Conservation (phyloP, 164 flowering plant genomes). For the Brasenia schreberi region DNA sequence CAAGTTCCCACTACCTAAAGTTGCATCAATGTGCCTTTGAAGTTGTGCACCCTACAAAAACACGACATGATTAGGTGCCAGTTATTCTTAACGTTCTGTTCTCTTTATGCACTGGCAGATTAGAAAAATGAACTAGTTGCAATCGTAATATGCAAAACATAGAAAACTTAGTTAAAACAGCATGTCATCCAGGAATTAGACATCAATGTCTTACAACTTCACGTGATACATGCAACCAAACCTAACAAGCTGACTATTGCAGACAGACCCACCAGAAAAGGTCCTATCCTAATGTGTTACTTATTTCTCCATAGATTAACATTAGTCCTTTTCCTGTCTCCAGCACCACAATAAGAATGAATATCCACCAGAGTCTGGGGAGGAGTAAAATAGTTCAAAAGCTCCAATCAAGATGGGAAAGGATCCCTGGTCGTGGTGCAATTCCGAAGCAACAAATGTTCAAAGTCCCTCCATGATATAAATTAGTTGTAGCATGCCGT, state of each 20-base stretch:
- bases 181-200: neutral
- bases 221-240: neutral
- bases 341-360: too few species aligned
- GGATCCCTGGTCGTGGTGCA: neutral
- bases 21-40: constrained; percentile 95
- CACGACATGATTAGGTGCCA: neutral
- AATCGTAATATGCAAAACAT: neutral
- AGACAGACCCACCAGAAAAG: too few species aligned
- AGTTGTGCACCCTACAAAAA: constrained; percentile 83
- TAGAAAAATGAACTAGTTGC: neutral
- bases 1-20: constrained; percentile 98
- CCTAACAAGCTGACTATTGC: too few species aligned
- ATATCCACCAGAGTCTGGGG: too few species aligned
- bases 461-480: neutral
- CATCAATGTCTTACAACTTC: neutral
- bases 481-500: too few species aligned
- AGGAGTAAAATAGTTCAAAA: too few species aligned
- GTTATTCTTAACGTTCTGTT: neutral
- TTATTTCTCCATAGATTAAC: too few species aligned
- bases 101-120: neutral
- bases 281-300: too few species aligned
- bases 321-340: too few species aligned
- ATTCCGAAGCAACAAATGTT: neutral
- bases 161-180: neutral
- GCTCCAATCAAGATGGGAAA: too few species aligned